Evolutionary conservation across 2,329 filamentous ascomycete species (phyloP).

Genomic region (Cladosporium phlei): DNA sequence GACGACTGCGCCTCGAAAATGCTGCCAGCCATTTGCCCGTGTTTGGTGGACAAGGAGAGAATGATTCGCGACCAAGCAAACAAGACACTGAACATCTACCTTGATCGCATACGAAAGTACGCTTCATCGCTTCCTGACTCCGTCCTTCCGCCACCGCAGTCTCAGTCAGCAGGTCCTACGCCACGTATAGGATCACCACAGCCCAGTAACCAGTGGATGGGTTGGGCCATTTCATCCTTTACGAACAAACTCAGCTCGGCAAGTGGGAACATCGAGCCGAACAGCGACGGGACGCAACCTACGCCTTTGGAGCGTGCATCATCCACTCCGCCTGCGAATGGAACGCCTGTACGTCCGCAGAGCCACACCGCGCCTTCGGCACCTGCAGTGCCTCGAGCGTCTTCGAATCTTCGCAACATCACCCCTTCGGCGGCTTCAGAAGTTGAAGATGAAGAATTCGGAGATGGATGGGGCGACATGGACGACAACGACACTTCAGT

Average conservation of each 20-base stretch:
- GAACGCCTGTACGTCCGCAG: constrained; percentile 30
- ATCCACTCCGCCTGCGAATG: constrained; percentile 43
- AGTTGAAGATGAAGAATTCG: constrained; percentile 53
- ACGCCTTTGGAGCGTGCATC: constrained; percentile 42
- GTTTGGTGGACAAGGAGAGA: constrained; percentile 91
- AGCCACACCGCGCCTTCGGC: constrained; percentile 24
- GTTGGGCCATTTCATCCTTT: constrained; percentile 98
- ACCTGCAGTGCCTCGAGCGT: constrained; percentile 27
- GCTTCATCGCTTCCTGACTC: constrained; percentile 74
- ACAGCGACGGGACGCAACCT: constrained; percentile 46
- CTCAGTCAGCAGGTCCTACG: constrained; percentile 45
- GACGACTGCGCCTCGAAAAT: constrained; percentile 84
- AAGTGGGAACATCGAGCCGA: constrained; percentile 75
- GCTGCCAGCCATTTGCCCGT: constrained; percentile 76
- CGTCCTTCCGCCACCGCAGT: constrained; percentile 61
- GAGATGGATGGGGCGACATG: constrained; percentile 69
- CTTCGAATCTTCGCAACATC: constrained; percentile 24
- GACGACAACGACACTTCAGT: constrained; percentile 42
- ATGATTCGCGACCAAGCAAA: constrained; percentile 84
- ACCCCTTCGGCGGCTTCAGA: constrained; percentile 17
- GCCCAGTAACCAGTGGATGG: constrained; percentile 65
- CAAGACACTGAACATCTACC: constrained; percentile 82
- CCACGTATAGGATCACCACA: constrained; percentile 80
- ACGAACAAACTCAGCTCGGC: constrained; percentile 87
- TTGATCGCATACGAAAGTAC: constrained; percentile 76